Evolutionary conservation across 768 basidiomycete species (phyloP).

Genomic region (Nidula microcarpa): DNA sequence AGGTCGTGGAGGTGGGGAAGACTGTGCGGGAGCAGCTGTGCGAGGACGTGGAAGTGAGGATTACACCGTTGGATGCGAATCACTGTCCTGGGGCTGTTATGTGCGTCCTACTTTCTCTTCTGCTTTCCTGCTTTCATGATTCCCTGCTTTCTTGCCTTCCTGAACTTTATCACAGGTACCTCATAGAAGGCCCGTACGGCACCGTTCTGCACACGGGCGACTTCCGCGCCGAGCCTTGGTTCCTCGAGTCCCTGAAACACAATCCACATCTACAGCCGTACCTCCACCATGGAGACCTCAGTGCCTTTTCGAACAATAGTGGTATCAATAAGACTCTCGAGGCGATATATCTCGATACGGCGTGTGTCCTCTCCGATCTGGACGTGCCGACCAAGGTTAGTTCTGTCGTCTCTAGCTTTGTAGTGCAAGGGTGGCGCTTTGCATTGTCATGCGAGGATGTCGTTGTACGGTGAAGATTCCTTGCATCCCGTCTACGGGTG

Average conservation of each 20-base stretch:
- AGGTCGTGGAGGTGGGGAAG: slow-evolving; percentile 53
- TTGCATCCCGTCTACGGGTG: too few relatives aligned
- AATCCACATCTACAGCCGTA: slow-evolving; percentile 77
- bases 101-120: slow-evolving; percentile 36
- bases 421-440: too few relatives aligned
- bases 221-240: slow-evolving; percentile 83
- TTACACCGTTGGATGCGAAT: slow-evolving; percentile 88
- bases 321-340: slow-evolving; percentile 48
- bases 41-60: slow-evolving; percentile 52
- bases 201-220: slow-evolving; percentile 92
- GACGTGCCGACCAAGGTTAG: slow-evolving; percentile 60
- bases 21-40: slow-evolving; percentile 63
- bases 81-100: slow-evolving; percentile 95
- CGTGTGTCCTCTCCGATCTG: slow-evolving; percentile 49
- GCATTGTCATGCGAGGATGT: too few relatives aligned
- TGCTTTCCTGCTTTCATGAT: not conserved
- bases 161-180: slow-evolving; percentile 54
- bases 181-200: slow-evolving; percentile 68
- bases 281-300: slow-evolving; percentile 29
- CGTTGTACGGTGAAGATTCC: too few relatives aligned
- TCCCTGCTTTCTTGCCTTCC: not conserved
- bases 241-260: slow-evolving; percentile 60
- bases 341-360: slow-evolving; percentile 83
- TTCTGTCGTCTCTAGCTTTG: too few relatives aligned
- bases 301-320: slow-evolving; percentile 6